Conservation (phyloP, 169 alveolate species). For the Plasmodium fragile region DNA sequence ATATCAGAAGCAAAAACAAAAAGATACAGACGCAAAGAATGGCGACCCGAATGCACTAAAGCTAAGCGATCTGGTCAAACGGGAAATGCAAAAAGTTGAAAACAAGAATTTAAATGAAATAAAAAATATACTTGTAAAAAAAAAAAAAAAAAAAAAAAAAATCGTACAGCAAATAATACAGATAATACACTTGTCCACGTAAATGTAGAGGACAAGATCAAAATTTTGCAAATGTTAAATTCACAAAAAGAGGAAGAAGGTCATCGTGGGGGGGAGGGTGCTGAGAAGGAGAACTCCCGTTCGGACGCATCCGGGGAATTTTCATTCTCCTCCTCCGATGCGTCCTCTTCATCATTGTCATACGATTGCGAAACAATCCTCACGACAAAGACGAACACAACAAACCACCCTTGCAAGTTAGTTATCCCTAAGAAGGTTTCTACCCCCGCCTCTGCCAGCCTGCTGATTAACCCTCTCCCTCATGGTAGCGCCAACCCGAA, state of each 20-base stretch:
- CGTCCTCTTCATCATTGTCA: not conserved
- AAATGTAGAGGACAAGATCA: slow-evolving; percentile 26
- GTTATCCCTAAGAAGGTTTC: slow-evolving; percentile 62
- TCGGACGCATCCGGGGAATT: not conserved
- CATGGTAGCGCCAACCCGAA: not conserved
- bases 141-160: slow-evolving; percentile 45
- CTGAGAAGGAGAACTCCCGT: not conserved
- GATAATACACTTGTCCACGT: slow-evolving; percentile 13
- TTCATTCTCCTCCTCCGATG: not conserved
- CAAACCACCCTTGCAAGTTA: slow-evolving; percentile 83
- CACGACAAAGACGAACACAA: slow-evolving; percentile 85
- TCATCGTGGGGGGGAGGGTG: not conserved
- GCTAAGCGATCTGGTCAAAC: slow-evolving; percentile 40
- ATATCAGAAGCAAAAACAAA: slow-evolving; percentile 1
- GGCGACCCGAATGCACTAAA: slow-evolving; percentile 9
- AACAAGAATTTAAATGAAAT: slow-evolving; percentile 6
- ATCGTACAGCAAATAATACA: not conserved
- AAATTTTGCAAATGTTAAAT: slow-evolving; percentile 54
- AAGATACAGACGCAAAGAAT: not conserved
- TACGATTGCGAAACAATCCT: slow-evolving; percentile 86
- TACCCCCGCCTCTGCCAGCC: not conserved
- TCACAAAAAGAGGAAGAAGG: slow-evolving; percentile 31
- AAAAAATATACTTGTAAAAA: slow-evolving; percentile 5
- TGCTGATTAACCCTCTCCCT: not conserved
- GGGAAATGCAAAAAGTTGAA: slow-evolving; percentile 6